phyloP scores from a whole-genome alignment of 2,329 filamentous ascomycete genomes.

The Neofusicoccum sp. region DNA sequence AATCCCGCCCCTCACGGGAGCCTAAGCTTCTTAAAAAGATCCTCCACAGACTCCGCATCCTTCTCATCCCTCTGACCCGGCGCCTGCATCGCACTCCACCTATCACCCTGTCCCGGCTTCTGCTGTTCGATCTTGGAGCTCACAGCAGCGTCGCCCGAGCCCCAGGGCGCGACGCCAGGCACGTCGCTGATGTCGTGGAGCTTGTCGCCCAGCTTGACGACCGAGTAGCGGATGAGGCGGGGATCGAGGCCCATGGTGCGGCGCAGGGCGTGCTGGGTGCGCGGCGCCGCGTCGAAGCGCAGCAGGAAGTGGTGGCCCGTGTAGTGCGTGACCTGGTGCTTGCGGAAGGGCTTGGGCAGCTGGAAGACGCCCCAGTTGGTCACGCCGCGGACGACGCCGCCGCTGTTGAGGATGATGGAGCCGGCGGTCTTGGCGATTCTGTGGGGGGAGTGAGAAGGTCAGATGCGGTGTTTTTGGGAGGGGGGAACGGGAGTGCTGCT shows the following conservation, averaged over 20 bases:
- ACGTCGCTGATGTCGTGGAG: slow-evolving; percentile 61
- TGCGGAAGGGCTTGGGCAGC: slow-evolving; percentile 74
- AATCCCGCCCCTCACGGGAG: too few species aligned
- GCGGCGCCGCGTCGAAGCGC: slow-evolving; percentile 80
- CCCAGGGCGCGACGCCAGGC: slow-evolving; percentile 36
- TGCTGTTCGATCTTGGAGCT: not conserved
- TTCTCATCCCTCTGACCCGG: too few species aligned
- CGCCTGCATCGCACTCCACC: not conserved
- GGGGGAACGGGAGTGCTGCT: not conserved
- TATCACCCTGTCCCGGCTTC: too few species aligned
- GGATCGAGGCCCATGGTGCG: slow-evolving; percentile 81
- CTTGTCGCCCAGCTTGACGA: slow-evolving; percentile 78
- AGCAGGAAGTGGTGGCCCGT: slow-evolving; percentile 96
- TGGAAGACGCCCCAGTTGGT: slow-evolving; percentile 94
- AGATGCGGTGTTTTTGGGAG: not conserved
- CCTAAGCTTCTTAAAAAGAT: not conserved
- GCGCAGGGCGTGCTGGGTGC: slow-evolving; percentile 72
- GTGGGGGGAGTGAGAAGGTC: not conserved
- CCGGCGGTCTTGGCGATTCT: slow-evolving; percentile 89
- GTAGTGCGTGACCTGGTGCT: slow-evolving; percentile 79
- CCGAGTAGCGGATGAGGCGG: slow-evolving; percentile 79
- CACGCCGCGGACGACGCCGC: slow-evolving; percentile 87
- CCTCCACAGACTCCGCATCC: not conserved
- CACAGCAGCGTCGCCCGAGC: not conserved
- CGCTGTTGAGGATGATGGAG: slow-evolving; percentile 74